A percentile compares a stretch with the other conserved stretches of the same genome.
phyloP scores from a whole-genome alignment of 2,329 filamentous ascomycete species.

The Trichoderma afroharzianum region DNA sequence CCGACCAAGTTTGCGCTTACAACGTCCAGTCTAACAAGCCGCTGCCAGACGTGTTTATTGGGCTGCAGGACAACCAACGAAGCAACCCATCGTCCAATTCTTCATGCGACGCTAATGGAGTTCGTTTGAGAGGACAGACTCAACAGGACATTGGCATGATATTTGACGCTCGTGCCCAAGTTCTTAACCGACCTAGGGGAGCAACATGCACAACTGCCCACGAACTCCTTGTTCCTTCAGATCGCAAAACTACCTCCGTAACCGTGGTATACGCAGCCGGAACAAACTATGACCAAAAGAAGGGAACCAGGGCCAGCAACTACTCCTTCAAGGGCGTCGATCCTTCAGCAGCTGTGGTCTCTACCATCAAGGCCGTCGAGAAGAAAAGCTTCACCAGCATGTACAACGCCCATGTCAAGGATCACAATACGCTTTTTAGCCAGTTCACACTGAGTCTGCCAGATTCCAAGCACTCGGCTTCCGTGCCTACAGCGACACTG shows the following conservation, averaged over 20 bases:
- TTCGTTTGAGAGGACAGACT: conserved; percentile 1
- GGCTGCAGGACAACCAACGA: conserved; percentile 40
- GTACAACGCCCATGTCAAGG: conserved; percentile 34
- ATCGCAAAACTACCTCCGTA: not conserved
- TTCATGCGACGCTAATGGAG: conserved; percentile 8
- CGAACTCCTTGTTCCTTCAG: conserved; percentile 23
- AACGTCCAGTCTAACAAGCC: conserved; percentile 13
- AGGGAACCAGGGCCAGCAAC: conserved; percentile 40
- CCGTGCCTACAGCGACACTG: conserved; percentile 33
- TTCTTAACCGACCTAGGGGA: not conserved
- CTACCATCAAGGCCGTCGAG: conserved; percentile 31
- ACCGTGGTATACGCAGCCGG: conserved; percentile 33
- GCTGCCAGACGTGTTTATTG: conserved; percentile 40
- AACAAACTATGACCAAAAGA: conserved; percentile 49
- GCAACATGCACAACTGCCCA: conserved; percentile 19
- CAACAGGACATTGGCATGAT: conserved; percentile 10
- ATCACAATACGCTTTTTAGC: conserved; percentile 38
- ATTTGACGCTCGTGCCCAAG: conserved; percentile 6
- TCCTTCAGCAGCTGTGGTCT: conserved; percentile 38
- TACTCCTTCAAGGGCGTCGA: conserved; percentile 49
- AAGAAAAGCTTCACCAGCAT: conserved; percentile 32
- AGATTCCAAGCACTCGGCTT: conserved; percentile 39
- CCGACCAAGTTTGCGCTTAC: conserved; percentile 33
- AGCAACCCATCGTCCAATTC: conserved; percentile 21
- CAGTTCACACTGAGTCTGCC: conserved; percentile 44